These are phyloP conservation scores for Candida broadrunensis DNA, from an alignment of 805 yeast genomes.

Conservation along the genomic window DNA sequence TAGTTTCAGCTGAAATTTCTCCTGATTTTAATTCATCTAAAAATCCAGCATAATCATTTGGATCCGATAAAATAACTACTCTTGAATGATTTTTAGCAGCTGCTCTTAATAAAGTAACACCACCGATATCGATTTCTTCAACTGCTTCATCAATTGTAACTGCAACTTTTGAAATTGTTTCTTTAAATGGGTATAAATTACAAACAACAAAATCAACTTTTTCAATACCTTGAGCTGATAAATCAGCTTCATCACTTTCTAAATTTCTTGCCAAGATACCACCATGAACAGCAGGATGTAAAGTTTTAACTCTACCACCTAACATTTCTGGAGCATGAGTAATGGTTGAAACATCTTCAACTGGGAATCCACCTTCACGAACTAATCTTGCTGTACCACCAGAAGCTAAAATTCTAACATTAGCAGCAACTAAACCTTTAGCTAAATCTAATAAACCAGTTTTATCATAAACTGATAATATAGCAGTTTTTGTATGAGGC, in stretches of 20 bases:
- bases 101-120: conserved; percentile 95
- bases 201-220: conserved; percentile 97
- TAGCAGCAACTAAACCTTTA: conserved; percentile 84
- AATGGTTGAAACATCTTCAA: conserved; percentile 90
- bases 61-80: conserved; percentile 94
- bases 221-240: conserved; percentile 84
- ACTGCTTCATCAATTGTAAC: conserved; percentile 97
- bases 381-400: conserved; percentile 96
- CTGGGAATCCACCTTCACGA: conserved; percentile 97
- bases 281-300: conserved; percentile 99
- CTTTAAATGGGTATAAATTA: conserved; percentile 97
- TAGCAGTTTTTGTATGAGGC: conserved; percentile 75
- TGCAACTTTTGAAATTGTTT: conserved; percentile 91
- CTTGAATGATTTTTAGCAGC: conserved; percentile 98
- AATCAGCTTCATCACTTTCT: conserved; percentile 86
- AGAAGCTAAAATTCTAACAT: conserved; percentile 90
- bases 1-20: conserved; percentile 66
- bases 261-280: conserved; percentile 94
- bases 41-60: conserved; percentile 86
- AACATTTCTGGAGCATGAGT: conserved; percentile 99
- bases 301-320: conserved; percentile 97
- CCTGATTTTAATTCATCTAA: conserved; percentile 76
- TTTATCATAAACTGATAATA: conserved; percentile 94
- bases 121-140: conserved; percentile 96
- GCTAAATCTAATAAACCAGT: conserved; percentile 95